phyloP scores from a whole-genome alignment of 495 filamentous ascomycete species.

The Lophium mytilinum region DNA sequence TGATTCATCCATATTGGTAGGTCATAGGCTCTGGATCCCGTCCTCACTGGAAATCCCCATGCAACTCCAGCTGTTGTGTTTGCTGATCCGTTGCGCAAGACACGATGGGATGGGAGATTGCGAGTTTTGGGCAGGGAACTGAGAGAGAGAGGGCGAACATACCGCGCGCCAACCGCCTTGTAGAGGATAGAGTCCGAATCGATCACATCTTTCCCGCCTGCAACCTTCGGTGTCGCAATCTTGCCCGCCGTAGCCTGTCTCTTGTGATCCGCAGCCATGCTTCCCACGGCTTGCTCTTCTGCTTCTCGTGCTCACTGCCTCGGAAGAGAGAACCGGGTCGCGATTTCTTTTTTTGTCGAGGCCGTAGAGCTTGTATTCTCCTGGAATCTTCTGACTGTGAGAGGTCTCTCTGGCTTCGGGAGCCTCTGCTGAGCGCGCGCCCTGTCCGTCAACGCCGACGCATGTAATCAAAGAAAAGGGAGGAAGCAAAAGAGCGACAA shows the following conservation, averaged over 20 bases:
- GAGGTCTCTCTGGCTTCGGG: no score
- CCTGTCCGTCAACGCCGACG: not conserved
- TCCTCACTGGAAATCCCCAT: no score
- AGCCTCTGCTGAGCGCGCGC: no score
- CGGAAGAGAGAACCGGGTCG: not conserved
- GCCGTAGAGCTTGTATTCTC: no score
- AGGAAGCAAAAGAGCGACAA: conserved; percentile 24
- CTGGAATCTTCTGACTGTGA: no score
- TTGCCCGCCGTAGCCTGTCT: conserved; percentile 28
- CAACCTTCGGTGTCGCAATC: conserved; percentile 34
- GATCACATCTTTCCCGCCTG: conserved; percentile 21
- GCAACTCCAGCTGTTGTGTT: not conserved
- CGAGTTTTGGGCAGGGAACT: not conserved
- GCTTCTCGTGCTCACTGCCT: not conserved
- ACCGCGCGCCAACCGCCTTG: conserved; percentile 36
- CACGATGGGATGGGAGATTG: no score
- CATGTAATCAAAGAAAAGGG: conserved; percentile 23
- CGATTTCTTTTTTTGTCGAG: no score
- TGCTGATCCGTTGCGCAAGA: no score
- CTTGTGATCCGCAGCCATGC: conserved; percentile 32
- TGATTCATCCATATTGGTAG: no score
- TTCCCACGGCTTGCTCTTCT: not conserved
- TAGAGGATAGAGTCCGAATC: conserved; percentile 27
- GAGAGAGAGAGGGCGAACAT: conserved; percentile 7
- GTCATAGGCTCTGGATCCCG: no score